Conservation (phyloP, 257 asterid species). For the Perilla frutescens region DNA sequence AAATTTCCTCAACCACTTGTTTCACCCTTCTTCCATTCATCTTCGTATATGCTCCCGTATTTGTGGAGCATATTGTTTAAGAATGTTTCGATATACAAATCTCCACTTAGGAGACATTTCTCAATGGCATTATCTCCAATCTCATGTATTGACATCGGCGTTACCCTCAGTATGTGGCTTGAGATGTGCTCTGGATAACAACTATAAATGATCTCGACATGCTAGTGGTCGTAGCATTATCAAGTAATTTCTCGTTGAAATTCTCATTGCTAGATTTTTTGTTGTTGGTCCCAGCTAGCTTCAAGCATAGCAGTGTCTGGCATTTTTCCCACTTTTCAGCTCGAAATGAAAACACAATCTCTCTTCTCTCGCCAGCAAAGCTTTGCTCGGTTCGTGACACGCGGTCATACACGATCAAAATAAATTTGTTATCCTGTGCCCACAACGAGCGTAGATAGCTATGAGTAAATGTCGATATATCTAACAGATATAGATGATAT, state of each 20-base stretch:
- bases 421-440: too few relatives aligned
- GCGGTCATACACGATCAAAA: too few relatives aligned
- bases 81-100: slow-evolving; percentile 66
- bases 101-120: slow-evolving; percentile 63
- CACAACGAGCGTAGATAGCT: too few relatives aligned
- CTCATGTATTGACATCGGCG: slow-evolving; percentile 44
- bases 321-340: slow-evolving; percentile 34
- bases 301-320: slow-evolving; percentile 39
- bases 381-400: background rate
- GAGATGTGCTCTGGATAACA: slow-evolving; percentile 55
- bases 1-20: slow-evolving; percentile 68
- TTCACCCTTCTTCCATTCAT: slow-evolving; percentile 72
- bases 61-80: slow-evolving; percentile 63
- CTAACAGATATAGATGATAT: too few relatives aligned
- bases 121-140: slow-evolving; percentile 32
- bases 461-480: too few relatives aligned
- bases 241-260: slow-evolving; percentile 29
- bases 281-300: slow-evolving; percentile 20
- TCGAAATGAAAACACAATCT: too few relatives aligned
- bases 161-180: slow-evolving; percentile 55
- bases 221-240: slow-evolving; percentile 38
- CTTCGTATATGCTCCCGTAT: slow-evolving; percentile 76
- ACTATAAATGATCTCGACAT: slow-evolving; percentile 59
- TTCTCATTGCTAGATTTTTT: slow-evolving; percentile 3
- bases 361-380: background rate